Base-by-base conservation (phyloP, 1,284 basidiomycete species). In the Ustilago nuda region DNA sequence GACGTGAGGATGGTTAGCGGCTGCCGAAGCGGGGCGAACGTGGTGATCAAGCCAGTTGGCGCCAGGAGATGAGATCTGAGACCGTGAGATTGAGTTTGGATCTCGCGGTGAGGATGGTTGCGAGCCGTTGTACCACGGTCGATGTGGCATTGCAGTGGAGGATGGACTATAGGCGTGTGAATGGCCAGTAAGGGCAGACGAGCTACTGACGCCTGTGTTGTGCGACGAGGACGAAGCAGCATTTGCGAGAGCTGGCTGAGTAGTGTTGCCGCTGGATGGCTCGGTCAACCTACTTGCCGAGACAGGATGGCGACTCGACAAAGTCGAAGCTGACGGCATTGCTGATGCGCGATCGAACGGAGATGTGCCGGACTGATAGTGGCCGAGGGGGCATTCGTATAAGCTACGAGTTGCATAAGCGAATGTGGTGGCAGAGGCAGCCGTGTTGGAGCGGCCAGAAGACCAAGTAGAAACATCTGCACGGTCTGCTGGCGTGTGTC, bases 241-340 rank as follows among this genome's bases (percentile, higher is more conserved):
- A 12, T 50, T 50, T 12, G 37, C 6, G 0, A 23, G 48, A 35
- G 19, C 57, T 12, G n/a, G 9, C 19, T 36, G n/a, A 13, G 51
- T 36, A 4, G 39, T 13, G 3, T 39, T n/a, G 23, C 46, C 45
- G 27, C 7, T 32, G 15, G 60, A 15, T 12, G 63, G 39, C 15
- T 72, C 61, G 9, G 70, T 53, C 46, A 60, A 48, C 23, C 70
- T 59, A 32, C 70, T 72, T 1, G 70, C 70, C 23, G 70, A 72
- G 19, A 66, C 57, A 7, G 70, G 70, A 61, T 66, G 70, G 30
- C 70, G 64, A 30, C 61, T 62, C 1, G 64, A 56, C 1, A 66
- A 45, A 23, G 36, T 32, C 12, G 59, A 53, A 5, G 61, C 46
- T 17, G 27, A n/a, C 9, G 60, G 60, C 11, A 63, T 52, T 11